Evolutionary conservation across 2,329 filamentous ascomycete genomes (phyloP).

Genomic region (Fusarium cyanostomum): DNA sequence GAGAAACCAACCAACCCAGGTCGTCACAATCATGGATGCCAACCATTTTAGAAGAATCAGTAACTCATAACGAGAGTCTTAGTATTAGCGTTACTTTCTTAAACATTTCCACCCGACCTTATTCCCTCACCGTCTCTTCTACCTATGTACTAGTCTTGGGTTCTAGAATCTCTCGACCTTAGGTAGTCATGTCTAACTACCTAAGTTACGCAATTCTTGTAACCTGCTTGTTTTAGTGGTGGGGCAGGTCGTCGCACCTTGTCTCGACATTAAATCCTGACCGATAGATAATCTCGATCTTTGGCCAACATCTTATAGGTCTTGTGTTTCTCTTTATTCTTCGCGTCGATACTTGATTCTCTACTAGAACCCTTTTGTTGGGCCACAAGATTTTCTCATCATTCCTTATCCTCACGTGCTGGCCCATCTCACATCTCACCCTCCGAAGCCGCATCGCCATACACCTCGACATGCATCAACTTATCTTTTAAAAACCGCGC

Average conservation of each 20-base stretch:
- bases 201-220: constrained; percentile 23
- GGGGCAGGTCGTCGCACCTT: constrained; percentile 33
- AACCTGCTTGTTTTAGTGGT: constrained; percentile 36
- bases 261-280: constrained; percentile 24
- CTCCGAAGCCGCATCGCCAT: constrained; percentile 27
- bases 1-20: neutral
- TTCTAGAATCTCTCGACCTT: constrained; percentile 26
- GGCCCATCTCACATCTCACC: constrained; percentile 22
- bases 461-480: constrained; percentile 25
- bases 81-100: neutral
- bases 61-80: neutral
- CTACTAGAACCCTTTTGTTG: neutral
- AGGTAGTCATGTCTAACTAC: constrained; percentile 17
- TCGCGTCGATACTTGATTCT: neutral
- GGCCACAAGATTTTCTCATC: neutral
- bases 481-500: constrained; percentile 26
- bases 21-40: neutral
- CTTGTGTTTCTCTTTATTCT: constrained; percentile 3
- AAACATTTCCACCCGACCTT: neutral
- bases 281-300: constrained; percentile 24
- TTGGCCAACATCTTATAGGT: constrained; percentile 1
- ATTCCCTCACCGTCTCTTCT: constrained; percentile 29
- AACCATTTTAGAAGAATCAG: neutral
- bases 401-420: neutral
- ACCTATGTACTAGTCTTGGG: neutral